Evolutionary conservation across 495 filamentous ascomycete species (phyloP).

Genomic region (Diplogelasinospora grovesii): DNA sequence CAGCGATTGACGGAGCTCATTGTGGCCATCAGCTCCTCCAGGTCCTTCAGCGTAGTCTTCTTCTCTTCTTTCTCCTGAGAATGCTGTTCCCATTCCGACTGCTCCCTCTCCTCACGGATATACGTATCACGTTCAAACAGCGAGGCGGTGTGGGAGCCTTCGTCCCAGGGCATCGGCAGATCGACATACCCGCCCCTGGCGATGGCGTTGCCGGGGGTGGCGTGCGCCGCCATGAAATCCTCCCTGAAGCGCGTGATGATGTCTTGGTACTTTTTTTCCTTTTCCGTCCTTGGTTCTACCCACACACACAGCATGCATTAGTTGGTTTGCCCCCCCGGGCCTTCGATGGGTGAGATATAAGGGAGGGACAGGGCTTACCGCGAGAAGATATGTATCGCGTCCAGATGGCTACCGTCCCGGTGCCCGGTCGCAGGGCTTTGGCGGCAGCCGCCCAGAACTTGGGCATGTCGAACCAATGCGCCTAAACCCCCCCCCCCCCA

Average conservation of each 20-base stretch:
- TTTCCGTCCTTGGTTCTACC: too few species aligned
- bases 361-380: too few species aligned
- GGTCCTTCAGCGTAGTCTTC: conserved; percentile 9
- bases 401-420: conserved; percentile 54
- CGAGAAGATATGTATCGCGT: too few species aligned
- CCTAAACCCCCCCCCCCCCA: conserved; percentile 17
- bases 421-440: conserved; percentile 44
- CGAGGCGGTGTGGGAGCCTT: conserved; percentile 16
- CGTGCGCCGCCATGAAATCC: conserved; percentile 27
- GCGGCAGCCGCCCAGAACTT: conserved; percentile 54
- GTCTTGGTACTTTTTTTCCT: too few species aligned
- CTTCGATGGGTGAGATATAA: too few species aligned
- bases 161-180: conserved; percentile 47
- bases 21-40: conserved; percentile 28
- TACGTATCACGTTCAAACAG: conserved; percentile 36
- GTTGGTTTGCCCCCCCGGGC: too few species aligned
- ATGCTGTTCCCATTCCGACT: conserved; percentile 14
- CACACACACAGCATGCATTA: too few species aligned
- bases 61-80: too few species aligned
- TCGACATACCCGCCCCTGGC: conserved; percentile 31
- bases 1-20: conserved; percentile 40
- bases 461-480: conserved; percentile 56
- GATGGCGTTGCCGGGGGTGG: conserved; percentile 29
- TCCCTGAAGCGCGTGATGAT: conserved; percentile 27
- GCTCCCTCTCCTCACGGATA: conserved; percentile 12